Percentiles rank a stretch among this genome's conserved stretches.
These are phyloP conservation scores for Auricularia cornea DNA, from an alignment of 768 basidiomycete genomes.

Conservation along the genomic window DNA sequence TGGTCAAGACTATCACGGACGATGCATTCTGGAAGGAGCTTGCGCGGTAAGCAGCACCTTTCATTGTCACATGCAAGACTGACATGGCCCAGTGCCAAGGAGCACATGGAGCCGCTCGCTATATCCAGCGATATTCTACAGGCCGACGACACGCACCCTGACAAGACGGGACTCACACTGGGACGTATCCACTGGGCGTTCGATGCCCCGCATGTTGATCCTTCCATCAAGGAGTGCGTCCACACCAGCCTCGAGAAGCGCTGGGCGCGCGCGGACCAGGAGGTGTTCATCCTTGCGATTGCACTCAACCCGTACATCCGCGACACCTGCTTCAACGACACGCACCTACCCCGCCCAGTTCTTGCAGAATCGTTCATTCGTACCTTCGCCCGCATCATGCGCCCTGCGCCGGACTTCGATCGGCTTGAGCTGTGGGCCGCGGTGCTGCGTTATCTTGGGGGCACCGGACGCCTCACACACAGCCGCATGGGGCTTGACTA, in stretches of 20 bases:
- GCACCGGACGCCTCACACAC: too few species aligned
- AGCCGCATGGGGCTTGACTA: too few species aligned
- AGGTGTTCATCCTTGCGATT: slow-evolving; percentile 2
- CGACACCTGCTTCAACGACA: too few species aligned
- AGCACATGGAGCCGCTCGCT: background rate
- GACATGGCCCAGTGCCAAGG: background rate
- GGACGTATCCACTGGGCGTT: background rate
- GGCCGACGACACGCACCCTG: background rate
- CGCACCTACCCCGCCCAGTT: too few species aligned
- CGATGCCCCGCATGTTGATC: background rate
- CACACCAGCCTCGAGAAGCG: slow-evolving; percentile 3
- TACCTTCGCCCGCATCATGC: too few species aligned
- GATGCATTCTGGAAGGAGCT: background rate
- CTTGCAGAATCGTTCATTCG: too few species aligned
- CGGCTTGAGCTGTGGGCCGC: too few species aligned
- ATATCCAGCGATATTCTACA: background rate
- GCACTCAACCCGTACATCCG: slow-evolving; percentile 1
- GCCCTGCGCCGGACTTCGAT: too few species aligned
- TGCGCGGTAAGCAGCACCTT: background rate
- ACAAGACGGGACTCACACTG: background rate
- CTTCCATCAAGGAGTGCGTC: background rate
- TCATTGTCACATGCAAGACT: background rate
- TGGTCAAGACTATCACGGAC: background rate
- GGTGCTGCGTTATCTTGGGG: too few species aligned
- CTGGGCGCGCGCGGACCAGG: background rate